Evolutionary conservation across 805 yeast species (phyloP), one percentile per base, ranked within the genome.

Genomic region (Deakozyma indianensis): DNA sequence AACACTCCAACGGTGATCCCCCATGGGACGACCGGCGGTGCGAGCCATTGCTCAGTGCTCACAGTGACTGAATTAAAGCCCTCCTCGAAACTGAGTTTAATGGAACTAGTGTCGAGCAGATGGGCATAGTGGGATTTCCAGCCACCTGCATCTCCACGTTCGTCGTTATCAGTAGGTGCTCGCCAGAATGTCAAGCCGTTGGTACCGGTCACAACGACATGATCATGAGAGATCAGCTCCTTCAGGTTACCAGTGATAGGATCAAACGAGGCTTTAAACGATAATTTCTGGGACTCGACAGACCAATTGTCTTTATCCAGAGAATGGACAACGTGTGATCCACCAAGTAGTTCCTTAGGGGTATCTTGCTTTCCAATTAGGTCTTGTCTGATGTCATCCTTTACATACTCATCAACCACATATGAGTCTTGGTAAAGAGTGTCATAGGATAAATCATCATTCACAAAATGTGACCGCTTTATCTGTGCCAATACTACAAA

Each of bases 121-220:
- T 32, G 38, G 4, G 16, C 7, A n/a, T 32, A 32, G 18, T 32
- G 38, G 18, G 43, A 27, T 35, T 46, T 50, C 67, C 67, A 63
- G 35, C 57, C 46, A 15, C 56, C 53, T 11, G 43, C 52, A 42
- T 54, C 58, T 11, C 48, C 53, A 1, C 49, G 51, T 43, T 45
- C 50, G 45, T 63, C 66, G 46, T 63, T 63, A 41, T 53, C 56
- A 27, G 57, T 55, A 7, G 64, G 62, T 2, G 60, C 53, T 46
- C 68, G 51, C 62, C 61, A 63, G 46, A 61, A 61, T 3, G 45
- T 41, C 21, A 35, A 32, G 18, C 23, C 16, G 4, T 29, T 23
- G 4, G 43, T 14, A 14, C 21, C 32, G 15, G 23, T 35, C 44
- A 41, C 29, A 4, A 45, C 47, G 23, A 45, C 15, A 9, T 40